Percentiles rank a stretch among this genome's conserved stretches.
Conservation (phyloP, 2,329 filamentous ascomycete species). For the Venturiaceae sp. region DNA sequence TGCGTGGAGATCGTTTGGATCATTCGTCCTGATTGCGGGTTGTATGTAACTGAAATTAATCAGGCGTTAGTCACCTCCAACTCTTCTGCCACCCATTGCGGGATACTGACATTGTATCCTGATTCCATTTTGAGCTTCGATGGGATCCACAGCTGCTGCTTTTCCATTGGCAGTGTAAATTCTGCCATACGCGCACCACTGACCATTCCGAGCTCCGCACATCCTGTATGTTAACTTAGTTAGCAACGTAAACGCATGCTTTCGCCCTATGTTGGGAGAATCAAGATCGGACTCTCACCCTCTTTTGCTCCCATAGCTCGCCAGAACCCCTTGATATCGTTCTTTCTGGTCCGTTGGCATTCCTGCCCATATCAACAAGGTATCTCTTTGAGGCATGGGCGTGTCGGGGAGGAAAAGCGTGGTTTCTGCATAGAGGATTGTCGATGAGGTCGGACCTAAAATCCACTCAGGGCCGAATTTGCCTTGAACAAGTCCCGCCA, state of each 20-base stretch:
- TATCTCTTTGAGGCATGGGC: not conserved
- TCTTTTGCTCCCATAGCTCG: not conserved
- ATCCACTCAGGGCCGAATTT: not conserved
- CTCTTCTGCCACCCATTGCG: not conserved
- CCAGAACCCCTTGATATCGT: not conserved
- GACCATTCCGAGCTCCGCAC: not conserved
- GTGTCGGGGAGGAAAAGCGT: not conserved
- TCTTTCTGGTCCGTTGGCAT: not conserved
- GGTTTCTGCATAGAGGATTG: not conserved
- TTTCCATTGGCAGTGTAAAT: not conserved
- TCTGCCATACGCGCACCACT: not conserved
- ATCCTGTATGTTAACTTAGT: not conserved
- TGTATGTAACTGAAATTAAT: not conserved
- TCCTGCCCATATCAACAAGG: conserved; percentile 1
- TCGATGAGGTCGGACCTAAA: not conserved
- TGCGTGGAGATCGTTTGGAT: not conserved
- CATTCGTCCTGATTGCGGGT: not conserved
- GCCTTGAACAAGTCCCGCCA: not conserved
- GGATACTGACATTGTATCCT: not conserved
- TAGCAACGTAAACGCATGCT: not conserved
- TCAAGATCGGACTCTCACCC: not conserved
- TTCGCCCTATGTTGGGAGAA: not conserved
- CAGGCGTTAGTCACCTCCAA: not conserved
- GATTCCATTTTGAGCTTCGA: not conserved
- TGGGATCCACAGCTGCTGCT: not conserved